Evolutionary conservation across 352 stramenopile species (phyloP).

Genomic region (Achlya hypogyna): DNA sequence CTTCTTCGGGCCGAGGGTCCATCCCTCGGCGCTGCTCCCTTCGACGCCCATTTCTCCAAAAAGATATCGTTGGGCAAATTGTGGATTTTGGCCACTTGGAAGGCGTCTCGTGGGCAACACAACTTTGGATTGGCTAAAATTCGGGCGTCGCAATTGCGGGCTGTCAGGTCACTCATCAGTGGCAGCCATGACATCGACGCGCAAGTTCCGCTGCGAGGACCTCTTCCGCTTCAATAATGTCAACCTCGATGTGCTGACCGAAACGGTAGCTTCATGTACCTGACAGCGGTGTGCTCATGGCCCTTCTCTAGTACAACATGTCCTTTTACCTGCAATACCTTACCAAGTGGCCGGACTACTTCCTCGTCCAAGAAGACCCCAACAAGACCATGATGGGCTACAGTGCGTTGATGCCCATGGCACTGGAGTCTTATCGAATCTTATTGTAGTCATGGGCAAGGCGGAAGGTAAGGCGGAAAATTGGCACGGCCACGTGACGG

Average conservation of each 20-base stretch:
- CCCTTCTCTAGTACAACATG: constrained; percentile 87
- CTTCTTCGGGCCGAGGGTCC: constrained; percentile 12
- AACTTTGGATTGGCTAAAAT: constrained; percentile 15
- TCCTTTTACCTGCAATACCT: constrained; percentile 97
- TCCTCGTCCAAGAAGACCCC: constrained; percentile 89
- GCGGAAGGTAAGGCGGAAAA: constrained; percentile 90
- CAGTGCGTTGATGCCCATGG: constrained; percentile 33
- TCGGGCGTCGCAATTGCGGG: background rate
- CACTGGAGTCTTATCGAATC: constrained; percentile 1
- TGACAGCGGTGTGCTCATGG: background rate
- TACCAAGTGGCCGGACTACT: constrained; percentile 95
- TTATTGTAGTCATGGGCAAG: constrained; percentile 88
- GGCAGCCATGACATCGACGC: constrained; percentile 87
- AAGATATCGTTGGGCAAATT: background rate
- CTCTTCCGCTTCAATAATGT: constrained; percentile 98
- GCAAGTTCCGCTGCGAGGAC: constrained; percentile 95
- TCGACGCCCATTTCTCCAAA: background rate
- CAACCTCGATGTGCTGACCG: constrained; percentile 95
- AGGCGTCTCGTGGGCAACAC: background rate
- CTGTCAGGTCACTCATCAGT: background rate
- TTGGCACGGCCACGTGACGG: constrained; percentile 98
- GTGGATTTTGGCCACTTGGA: background rate
- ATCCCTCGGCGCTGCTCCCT: background rate
- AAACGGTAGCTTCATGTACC: constrained; percentile 57
- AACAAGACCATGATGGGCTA: constrained; percentile 94